phyloP scores from a whole-genome alignment of 371 early-diverging fungal genomes.

The Pancytospora epiphaga region DNA sequence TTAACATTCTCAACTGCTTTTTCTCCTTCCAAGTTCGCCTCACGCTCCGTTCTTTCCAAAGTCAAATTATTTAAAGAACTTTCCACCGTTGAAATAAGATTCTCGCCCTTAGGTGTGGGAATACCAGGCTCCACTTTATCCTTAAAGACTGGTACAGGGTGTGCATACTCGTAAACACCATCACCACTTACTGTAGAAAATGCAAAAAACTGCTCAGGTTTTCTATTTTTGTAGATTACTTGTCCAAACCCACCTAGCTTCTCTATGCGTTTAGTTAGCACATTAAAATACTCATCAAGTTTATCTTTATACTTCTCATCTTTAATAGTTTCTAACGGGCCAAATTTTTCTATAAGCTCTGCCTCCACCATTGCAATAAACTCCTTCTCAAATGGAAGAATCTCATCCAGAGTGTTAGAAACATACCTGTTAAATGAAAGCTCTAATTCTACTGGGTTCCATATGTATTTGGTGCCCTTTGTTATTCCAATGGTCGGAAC shows the following conservation, averaged over 20 bases:
- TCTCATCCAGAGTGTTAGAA: slow-evolving; percentile 12
- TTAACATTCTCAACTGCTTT: background rate
- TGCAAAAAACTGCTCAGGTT: slow-evolving; percentile 26
- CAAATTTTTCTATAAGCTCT: background rate
- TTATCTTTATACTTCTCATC: slow-evolving; percentile 21
- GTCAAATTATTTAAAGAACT: background rate
- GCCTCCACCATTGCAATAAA: slow-evolving; percentile 2
- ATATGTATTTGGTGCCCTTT: slow-evolving; percentile 49
- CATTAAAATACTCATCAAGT: slow-evolving; percentile 34
- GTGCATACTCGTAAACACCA: background rate
- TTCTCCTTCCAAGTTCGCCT: background rate
- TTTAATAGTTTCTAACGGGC: background rate
- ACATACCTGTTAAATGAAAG: slow-evolving; percentile 30
- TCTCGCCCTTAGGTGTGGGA: background rate
- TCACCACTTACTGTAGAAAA: slow-evolving; percentile 13
- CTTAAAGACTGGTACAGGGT: background rate
- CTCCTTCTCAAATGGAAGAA: slow-evolving; percentile 46
- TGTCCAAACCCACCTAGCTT: slow-evolving; percentile 38
- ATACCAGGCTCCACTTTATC: background rate
- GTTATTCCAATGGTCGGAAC: slow-evolving; percentile 42
- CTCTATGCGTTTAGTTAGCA: slow-evolving; percentile 20
- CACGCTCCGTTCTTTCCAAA: background rate
- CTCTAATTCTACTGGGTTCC: slow-evolving; percentile 45
- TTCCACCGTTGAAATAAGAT: background rate
- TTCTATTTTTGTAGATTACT: slow-evolving; percentile 18